Evolutionary conservation across 2,329 filamentous ascomycete species (phyloP), one percentile per base, ranked within the genome.

Genomic region (Mycogone perniciosa): DNA sequence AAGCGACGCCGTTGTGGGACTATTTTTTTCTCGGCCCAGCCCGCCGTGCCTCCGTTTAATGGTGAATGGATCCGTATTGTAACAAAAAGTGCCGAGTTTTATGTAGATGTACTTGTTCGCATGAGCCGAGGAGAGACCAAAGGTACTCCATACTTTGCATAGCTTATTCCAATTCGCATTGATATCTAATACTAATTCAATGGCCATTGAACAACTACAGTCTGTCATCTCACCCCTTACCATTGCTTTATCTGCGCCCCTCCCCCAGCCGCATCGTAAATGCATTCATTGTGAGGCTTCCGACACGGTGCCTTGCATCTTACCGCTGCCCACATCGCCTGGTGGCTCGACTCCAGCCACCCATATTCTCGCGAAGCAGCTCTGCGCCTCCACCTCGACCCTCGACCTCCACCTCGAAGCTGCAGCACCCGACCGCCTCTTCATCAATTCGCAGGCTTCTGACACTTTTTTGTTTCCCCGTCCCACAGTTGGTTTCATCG

Each of bases 401-500:
- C 43, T 26, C 44, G 35, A 50, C 46, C 51, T 53, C 51, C 51
- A 53, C 51, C 46, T 42, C 42, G 47, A 37, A 20, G 40, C 51
- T 53, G 51, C 51, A 50, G 51, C 51, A 42, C 51, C 51, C 51
- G 51, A 53, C 51, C 51, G 51, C 51, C 47, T 53, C 51, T 50
- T 50, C 20, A 31, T 20, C 42, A 38, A 31, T 41, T 51, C 48
- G 48, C 44, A 46, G 48, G 48, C 34, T 11, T 35, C 33, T 35
- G 8, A 35, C 8, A n/a, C 33, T 5, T 29, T 35, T 39, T 38
- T 46, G 31, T 30, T 34, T 10, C 45, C 38, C 47, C 44, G 50
- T 48, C 45, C 45, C 45, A 26, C 40, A 37, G 35, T 34, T 45
- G 39, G 45, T 44, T 39, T 45, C 37, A 38, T 52, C 39, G 40